Base-by-base conservation (phyloP, 805 yeast species). In the Suhomyces faveliae region DNA sequence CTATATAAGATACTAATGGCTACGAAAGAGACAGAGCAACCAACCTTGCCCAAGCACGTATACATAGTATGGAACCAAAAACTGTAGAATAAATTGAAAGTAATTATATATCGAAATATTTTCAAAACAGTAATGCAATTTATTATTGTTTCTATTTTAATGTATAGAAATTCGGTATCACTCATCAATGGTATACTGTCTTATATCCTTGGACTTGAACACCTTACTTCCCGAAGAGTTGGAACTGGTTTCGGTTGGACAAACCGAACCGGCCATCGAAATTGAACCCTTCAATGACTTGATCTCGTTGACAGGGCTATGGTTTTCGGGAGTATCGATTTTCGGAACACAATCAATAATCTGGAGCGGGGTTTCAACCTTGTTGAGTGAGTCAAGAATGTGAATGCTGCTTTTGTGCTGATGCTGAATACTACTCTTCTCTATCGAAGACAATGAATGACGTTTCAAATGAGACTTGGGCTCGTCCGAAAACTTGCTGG, bases 211-310 rank as follows among this genome's bases (percentile, higher is more conserved):
- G 12, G 35, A 12, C 12, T 19, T 37, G 5, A 19, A 12, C 13
- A 11, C 1, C 12, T 21, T 37, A 12, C 23, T 25, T 12, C 15
- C 40, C 15, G 40, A 37, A 9, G 40, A 37, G 21, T 37, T 37
- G 15, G 25, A 37, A 3, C 40, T 17, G 4, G 38, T 24, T 30
- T 43, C 46, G n/a, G 46, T 43, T 8, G 39, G 45, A 21, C 39
- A 30, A 3, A 21, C 13, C 4, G 51, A 48, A 17, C 47, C 41
- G 5, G 39, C 50, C 21, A 50, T 38, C 15, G 50, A 48, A 10
- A 57, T 55, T 9, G 60, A 56, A 3, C 64, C 68, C 45, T 54
- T 52, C 56, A 62, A 45, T 2, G 67, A 62, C 27, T 46, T 51
- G 22, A 62, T 44, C 19, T 60, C 64, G 20, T 33, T 15, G 12